Conservation (phyloP, 345 rosid species). For the Lepidium sativum region DNA sequence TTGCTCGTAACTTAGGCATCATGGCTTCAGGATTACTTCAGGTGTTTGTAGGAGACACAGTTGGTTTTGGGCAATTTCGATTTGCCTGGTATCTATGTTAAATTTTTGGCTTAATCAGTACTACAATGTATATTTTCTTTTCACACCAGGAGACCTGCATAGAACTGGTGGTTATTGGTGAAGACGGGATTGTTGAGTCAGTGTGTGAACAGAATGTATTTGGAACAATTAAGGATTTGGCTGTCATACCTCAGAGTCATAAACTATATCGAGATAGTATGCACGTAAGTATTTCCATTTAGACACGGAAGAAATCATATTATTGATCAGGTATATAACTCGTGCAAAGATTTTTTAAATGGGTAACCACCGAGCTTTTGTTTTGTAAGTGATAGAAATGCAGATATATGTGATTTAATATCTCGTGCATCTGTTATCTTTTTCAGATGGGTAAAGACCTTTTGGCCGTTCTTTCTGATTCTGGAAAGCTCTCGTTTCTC, state of each 20-base stretch:
- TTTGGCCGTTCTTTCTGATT: conserved; percentile 83
- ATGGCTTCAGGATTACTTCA: no score
- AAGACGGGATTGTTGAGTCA: conserved; percentile 71
- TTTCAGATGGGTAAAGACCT: conserved; percentile 74
- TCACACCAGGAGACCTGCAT: conserved; percentile 77
- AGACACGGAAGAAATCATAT: not conserved
- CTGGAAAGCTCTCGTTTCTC: conserved; percentile 96
- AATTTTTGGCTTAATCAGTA: not conserved
- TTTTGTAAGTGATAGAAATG: not conserved
- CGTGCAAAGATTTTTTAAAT: not conserved
- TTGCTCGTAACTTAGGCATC: no score
- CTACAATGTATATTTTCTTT: not conserved
- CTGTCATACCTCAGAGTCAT: conserved; percentile 59
- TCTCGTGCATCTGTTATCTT: conserved; percentile 19
- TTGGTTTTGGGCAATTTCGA: not conserved
- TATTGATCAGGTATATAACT: not conserved
- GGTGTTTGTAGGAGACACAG: no score
- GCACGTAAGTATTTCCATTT: conserved; percentile 36
- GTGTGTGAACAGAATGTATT: conserved; percentile 80
- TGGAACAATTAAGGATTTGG: conserved; percentile 86
- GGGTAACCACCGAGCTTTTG: not conserved
- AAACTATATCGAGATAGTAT: conserved; percentile 33
- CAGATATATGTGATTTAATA: conserved; percentile 2
- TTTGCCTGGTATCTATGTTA: not conserved
- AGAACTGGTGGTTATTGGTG: conserved; percentile 68